Base-by-base conservation (phyloP, 306 rosid species). In the Cucumis cinereus region DNA sequence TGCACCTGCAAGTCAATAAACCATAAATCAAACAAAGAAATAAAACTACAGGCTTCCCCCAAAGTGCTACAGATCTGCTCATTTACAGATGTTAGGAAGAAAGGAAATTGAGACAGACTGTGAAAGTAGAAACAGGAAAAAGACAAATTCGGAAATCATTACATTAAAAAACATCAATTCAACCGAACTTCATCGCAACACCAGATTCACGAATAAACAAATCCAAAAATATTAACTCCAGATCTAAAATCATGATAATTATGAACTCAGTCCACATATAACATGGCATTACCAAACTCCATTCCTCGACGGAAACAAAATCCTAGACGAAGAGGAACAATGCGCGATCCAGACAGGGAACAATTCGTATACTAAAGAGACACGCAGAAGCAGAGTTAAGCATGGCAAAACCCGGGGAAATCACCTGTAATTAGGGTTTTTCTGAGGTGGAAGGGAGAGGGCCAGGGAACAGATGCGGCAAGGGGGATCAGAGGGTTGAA, bases 341-440 rank as follows among this genome's bases (percentile, higher is more conserved):
- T 24, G 76, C 50, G 47, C 72, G 76, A 78, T 76, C 75, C 26
- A 72, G 57, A 70, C 10, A 47, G 35, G 35, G 35, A 30, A 30
- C 35, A 30, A 30, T 30, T 30, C 35, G 4, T 30, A 28, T 28
- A 30, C 4, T 30, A 30, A 30, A 5, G 35, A 30, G 35, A 30
- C 35, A 30, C 35, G 35, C 24, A 64, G 14, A 77, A 33, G 52
- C 35, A 13, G 54, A 16, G 14, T 50, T 36, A 41, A 28, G 49
- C 5, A 23, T n/a, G 13, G 38, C 4, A 16, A 52, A 19, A 5
- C 30, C 13, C 45, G 61, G 13, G 20, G 6, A 28, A 67, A 74
- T 71, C 61, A 93, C 99, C 99, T 87, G 88, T 94, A 90, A 69
- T 94, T 92, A 86, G 95, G 99, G 86, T 89, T 94, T 38, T 40